phyloP scores from a whole-genome alignment of 306 rosid species.

The Prosopis cineraria region DNA sequence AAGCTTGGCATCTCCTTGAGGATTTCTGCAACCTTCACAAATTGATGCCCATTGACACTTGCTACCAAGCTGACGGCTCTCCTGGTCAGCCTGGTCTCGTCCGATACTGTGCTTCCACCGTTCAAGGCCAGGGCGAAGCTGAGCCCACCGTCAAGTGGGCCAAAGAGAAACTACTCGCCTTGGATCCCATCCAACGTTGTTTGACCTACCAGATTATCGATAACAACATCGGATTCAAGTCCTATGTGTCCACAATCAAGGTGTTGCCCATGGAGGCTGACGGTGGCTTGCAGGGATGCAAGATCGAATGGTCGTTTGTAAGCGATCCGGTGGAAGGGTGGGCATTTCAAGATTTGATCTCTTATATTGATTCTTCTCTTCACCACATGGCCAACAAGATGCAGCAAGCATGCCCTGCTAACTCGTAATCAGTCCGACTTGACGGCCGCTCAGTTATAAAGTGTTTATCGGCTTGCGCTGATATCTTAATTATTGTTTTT shows the following conservation, averaged over 20 bases:
- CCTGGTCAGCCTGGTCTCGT: conserved; percentile 50
- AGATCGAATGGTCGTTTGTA: conserved; percentile 60
- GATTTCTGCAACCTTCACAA: conserved; percentile 63
- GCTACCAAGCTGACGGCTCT: conserved; percentile 46
- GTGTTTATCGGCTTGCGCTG: background rate
- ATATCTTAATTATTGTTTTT: background rate
- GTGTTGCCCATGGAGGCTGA: conserved; percentile 30
- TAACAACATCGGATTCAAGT: conserved; percentile 52
- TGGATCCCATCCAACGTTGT: conserved; percentile 49
- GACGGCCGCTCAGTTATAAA: too few species aligned
- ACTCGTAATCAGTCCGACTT: background rate
- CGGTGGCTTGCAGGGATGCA: conserved; percentile 31
- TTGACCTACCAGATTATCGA: conserved; percentile 54
- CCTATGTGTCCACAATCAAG: conserved; percentile 43
- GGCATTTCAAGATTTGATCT: conserved; percentile 39
- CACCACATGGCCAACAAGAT: conserved; percentile 46
- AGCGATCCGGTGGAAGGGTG: conserved; percentile 56
- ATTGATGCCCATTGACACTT: conserved; percentile 46
- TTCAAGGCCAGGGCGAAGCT: background rate
- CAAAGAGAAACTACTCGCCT: conserved; percentile 52
- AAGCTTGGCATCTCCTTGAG: conserved; percentile 47
- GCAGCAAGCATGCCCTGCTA: conserved; percentile 27
- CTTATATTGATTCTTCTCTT: conserved; percentile 31
- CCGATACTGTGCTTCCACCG: conserved; percentile 49
- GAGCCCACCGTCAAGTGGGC: conserved; percentile 39